Evolutionary conservation across 805 yeast genomes (phyloP).

Genomic region (Blastobotrys peoriensis): DNA sequence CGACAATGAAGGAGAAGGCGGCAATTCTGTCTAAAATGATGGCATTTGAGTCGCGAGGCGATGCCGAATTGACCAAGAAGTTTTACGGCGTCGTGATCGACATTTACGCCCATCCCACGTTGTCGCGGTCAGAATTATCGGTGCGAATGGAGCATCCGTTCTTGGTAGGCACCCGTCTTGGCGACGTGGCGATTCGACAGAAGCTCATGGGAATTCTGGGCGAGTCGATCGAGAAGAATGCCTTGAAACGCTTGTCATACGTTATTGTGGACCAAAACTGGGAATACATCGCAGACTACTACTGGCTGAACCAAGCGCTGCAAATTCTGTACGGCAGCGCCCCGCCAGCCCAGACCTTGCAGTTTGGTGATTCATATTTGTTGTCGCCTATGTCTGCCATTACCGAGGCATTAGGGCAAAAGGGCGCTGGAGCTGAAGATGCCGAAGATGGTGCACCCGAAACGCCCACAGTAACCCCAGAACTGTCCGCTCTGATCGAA

Average conservation of each 20-base stretch:
- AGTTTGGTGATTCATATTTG: constrained; percentile 38
- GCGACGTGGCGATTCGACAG: constrained; percentile 67
- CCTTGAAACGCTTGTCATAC: constrained; percentile 74
- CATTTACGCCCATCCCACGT: constrained; percentile 72
- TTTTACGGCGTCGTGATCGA: constrained; percentile 84
- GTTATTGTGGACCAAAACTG: constrained; percentile 94
- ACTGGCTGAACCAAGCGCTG: constrained; percentile 91
- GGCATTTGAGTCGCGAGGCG: constrained; percentile 84
- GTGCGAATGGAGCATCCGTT: constrained; percentile 96
- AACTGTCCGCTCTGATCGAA: constrained; percentile 28
- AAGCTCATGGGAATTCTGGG: constrained; percentile 75
- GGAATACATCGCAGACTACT: constrained; percentile 90
- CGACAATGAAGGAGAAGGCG: constrained; percentile 93
- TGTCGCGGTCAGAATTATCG: constrained; percentile 81
- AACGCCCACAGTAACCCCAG: constrained; percentile 25
- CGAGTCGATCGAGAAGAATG: constrained; percentile 68
- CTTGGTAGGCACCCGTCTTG: constrained; percentile 82
- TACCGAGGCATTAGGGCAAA: constrained; percentile 14
- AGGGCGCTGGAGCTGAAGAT: constrained; percentile 9
- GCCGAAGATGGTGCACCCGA: constrained; percentile 21
- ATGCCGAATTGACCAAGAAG: constrained; percentile 64
- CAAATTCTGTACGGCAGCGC: constrained; percentile 80
- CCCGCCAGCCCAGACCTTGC: constrained; percentile 43
- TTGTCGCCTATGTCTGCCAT: constrained; percentile 26
- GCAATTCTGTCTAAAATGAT: constrained; percentile 90